Conservation (phyloP, 495 filamentous ascomycete species). For the Bacidia rubella region DNA sequence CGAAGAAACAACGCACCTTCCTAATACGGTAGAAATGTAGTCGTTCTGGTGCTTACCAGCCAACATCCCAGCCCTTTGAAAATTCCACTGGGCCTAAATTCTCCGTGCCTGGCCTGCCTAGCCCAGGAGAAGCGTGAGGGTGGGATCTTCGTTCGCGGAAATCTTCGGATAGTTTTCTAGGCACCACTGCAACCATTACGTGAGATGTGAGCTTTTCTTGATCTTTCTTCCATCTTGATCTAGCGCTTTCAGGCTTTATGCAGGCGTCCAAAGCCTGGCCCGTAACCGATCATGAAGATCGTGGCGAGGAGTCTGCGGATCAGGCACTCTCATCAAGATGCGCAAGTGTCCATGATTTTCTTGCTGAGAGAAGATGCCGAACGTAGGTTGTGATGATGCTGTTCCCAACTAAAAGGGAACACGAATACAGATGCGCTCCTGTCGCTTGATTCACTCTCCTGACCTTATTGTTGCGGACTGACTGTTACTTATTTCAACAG, state of each 20-base stretch:
- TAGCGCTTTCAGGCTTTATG: not conserved
- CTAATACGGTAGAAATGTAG: not conserved
- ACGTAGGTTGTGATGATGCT: too few relatives aligned
- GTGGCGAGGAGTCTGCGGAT: not conserved
- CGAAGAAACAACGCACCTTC: not conserved
- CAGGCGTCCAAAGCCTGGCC: too few relatives aligned
- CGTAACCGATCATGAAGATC: not conserved
- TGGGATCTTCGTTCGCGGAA: not conserved
- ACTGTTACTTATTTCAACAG: too few relatives aligned
- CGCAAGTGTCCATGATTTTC: too few relatives aligned
- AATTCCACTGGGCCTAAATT: not conserved
- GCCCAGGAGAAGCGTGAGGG: not conserved
- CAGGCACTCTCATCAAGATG: too few relatives aligned
- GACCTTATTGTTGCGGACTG: too few relatives aligned
- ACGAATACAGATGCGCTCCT: too few relatives aligned
- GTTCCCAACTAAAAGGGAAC: too few relatives aligned
- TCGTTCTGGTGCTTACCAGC: not conserved
- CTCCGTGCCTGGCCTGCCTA: not conserved
- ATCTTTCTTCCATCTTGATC: not conserved
- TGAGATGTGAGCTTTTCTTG: not conserved
- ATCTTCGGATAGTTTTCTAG: not conserved
- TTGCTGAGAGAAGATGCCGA: too few relatives aligned
- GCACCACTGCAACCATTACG: not conserved
- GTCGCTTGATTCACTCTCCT: too few relatives aligned
- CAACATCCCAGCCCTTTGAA: not conserved